Evolutionary conservation across 1,139 yeast genomes (phyloP).

Genomic region (Pichia sp.): DNA sequence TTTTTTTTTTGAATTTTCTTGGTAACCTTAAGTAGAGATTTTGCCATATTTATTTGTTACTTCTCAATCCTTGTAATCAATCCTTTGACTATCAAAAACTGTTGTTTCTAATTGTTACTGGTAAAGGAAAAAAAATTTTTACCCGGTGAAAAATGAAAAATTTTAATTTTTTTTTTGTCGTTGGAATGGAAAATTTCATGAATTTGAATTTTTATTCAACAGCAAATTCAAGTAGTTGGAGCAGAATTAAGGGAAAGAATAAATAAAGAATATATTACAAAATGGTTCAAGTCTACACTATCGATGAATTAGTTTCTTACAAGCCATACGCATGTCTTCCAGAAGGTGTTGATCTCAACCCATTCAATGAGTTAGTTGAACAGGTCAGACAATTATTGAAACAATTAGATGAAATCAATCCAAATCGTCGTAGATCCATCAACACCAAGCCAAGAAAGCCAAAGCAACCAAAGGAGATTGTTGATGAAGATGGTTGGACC

Average conservation of each 20-base stretch:
- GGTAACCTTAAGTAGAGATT: conserved; percentile 63
- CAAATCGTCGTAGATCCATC: conserved; percentile 26
- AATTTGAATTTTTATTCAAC: too few species aligned
- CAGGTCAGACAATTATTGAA: conserved; percentile 38
- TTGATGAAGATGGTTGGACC: conserved; percentile 80
- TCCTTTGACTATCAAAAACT: too few species aligned
- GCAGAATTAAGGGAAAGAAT: not conserved
- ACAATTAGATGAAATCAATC: conserved; percentile 20
- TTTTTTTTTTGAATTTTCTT: conserved; percentile 53
- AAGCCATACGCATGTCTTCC: conserved; percentile 52
- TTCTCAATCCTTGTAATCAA: too few species aligned
- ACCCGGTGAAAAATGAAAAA: not conserved
- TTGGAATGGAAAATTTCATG: not conserved
- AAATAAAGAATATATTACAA: not conserved
- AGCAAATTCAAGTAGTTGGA: not conserved
- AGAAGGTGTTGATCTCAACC: conserved; percentile 52
- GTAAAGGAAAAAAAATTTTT: too few species aligned
- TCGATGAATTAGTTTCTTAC: conserved; percentile 55
- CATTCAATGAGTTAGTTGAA: conserved; percentile 59
- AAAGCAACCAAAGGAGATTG: conserved; percentile 46
- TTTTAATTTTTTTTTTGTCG: too few species aligned
- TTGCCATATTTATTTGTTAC: conserved; percentile 22
- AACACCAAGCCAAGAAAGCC: conserved; percentile 39
- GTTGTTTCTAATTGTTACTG: too few species aligned
- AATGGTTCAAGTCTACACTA: conserved; percentile 37